Conservation (phyloP, 768 basidiomycete species). For the Boletus vermiculosoides region DNA sequence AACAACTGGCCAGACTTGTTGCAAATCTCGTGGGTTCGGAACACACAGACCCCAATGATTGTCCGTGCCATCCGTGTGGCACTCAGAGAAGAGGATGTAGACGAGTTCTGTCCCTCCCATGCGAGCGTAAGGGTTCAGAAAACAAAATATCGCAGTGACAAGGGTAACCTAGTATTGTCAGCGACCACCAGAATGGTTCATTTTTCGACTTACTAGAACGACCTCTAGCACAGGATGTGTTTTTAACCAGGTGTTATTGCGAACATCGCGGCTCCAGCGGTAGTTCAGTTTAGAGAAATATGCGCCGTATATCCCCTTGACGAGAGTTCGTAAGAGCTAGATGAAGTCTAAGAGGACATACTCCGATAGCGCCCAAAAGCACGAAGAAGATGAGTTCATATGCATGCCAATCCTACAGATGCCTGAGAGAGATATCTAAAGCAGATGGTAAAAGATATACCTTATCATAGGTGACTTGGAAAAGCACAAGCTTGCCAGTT, state of each 20-base stretch:
- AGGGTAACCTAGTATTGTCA: slow-evolving; percentile 61
- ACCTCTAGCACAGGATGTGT: slow-evolving; percentile 83
- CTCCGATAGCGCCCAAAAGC: slow-evolving; percentile 85
- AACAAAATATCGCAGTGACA: slow-evolving; percentile 74
- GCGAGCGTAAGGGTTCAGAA: slow-evolving; percentile 84
- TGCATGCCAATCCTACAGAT: slow-evolving; percentile 84
- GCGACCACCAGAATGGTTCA: not conserved
- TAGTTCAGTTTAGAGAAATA: slow-evolving; percentile 91
- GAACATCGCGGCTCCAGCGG: slow-evolving; percentile 80
- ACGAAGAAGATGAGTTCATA: slow-evolving; percentile 86
- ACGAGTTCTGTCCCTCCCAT: slow-evolving; percentile 97
- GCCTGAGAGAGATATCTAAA: slow-evolving; percentile 3
- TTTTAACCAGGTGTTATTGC: slow-evolving; percentile 79
- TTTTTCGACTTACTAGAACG: slow-evolving; percentile 52
- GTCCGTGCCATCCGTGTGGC: slow-evolving; percentile 54
- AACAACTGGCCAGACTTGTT: slow-evolving; percentile 61
- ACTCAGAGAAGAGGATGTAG: slow-evolving; percentile 89
- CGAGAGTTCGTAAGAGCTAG: slow-evolving; percentile 6
- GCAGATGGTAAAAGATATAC: slow-evolving; percentile 33
- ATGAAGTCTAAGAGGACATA: slow-evolving; percentile 35
- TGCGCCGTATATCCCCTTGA: slow-evolving; percentile 89
- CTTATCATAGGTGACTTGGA: slow-evolving; percentile 88
- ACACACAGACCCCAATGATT: slow-evolving; percentile 71
- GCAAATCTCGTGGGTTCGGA: slow-evolving; percentile 52
- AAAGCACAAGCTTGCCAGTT: slow-evolving; percentile 89